These are phyloP conservation scores for Codiaeum variegatum DNA, from an alignment of 441 rosid species.

Conservation along the genomic window DNA sequence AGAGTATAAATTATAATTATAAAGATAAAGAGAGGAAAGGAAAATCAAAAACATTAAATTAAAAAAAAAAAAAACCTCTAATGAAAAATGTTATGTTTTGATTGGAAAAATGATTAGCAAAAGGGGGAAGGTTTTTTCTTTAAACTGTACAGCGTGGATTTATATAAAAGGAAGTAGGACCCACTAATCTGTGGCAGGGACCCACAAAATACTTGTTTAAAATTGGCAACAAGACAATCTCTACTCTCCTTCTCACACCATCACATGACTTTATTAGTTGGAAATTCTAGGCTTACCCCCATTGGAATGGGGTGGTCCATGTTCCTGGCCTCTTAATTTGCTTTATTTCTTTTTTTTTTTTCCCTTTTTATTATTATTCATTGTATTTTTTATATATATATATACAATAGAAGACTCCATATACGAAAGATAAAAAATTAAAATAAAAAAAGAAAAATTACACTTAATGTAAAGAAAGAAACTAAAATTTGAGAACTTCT, in stretches of 20 bases:
- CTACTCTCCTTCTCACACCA: conserved; percentile 18
- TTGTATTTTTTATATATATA: not conserved
- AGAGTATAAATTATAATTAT: not conserved
- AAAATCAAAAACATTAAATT: no score
- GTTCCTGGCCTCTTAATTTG: conserved; percentile 27
- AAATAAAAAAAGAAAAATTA: no score
- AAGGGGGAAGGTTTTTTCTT: not conserved
- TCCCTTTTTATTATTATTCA: not conserved
- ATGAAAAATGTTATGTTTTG: conserved; percentile 11
- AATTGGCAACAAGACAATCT: conserved; percentile 27
- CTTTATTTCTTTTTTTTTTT: not conserved
- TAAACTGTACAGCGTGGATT: conserved; percentile 20
- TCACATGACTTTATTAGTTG: conserved; percentile 52
- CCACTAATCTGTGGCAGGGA: conserved; percentile 24
- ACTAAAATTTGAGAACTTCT: no score
- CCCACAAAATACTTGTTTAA: conserved; percentile 18
- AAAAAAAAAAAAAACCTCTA: not conserved
- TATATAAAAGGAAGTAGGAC: conserved; percentile 14
- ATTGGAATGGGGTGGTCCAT: conserved; percentile 45
- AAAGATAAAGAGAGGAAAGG: no score
- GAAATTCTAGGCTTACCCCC: conserved; percentile 28
- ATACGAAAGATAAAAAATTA: no score
- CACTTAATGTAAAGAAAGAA: no score
- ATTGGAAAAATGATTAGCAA: conserved; percentile 34
- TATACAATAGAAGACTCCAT: no score